Base-by-base conservation (phyloP, 805 yeast species). In the Sugiyamaella boreocaroliniensis region DNA sequence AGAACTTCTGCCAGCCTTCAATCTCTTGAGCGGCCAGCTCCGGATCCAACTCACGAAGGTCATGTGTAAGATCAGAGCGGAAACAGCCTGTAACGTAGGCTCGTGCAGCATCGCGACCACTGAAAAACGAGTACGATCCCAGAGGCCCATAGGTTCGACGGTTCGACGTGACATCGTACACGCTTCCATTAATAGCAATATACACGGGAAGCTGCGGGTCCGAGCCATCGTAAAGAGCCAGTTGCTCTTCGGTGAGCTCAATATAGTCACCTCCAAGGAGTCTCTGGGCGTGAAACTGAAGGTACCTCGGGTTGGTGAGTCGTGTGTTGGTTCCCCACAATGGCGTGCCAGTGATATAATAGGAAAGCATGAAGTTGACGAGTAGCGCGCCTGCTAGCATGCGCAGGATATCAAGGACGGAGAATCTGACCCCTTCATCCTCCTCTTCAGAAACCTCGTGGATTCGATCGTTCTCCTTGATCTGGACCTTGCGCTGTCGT, bases 61-160 rank as follows among this genome's bases (percentile, higher is more conserved):
- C 92, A 64, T 79, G 76, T 0, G 90, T 84, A 55, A 74, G 73
- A 60, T 85, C 85, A 34, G 77, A 79, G 42, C 68, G 64, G 54
- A 85, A 80, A 60, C 89, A 85, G 2, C 90, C 90, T 0, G 88
- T 85, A 2, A 78, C 82, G 60, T 77, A 83, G 16, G 85, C 85
- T 29, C 90, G 69, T 2, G 89, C 82, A 41, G 81, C 78, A 64
- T 85, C 93, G 43, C 69, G 69, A 0, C 92, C 93, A 32, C 82
- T 75, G 60, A 85, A 76, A 43, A 74, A 68, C 9, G 71, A 60
- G 63, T 85, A 85, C 0, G 79, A 61, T 0, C 85, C 85, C 0
- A 72, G 67, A 0, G 82, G 82, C 0, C 85, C 86, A 63, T 85
- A 85, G 1, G 81, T 68, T 5, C 63, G 68, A 1, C 73, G 68